Evolutionary conservation across 2,329 filamentous ascomycete species (phyloP).

Genomic region (Xenoacremonium recifei): DNA sequence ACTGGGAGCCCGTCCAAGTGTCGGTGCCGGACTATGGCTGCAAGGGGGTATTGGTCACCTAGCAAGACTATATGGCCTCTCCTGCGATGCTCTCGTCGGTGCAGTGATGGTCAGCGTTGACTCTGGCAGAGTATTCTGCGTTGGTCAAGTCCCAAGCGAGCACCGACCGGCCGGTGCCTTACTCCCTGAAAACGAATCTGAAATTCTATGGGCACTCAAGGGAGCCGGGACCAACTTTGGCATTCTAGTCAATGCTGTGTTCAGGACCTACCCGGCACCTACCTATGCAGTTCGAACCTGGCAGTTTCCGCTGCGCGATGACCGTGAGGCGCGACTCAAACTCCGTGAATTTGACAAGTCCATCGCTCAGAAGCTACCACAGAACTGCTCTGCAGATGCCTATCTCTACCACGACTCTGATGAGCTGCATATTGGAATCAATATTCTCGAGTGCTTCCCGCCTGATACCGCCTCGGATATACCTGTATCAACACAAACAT

Average conservation of each 20-base stretch:
- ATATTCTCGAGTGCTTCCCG: constrained; percentile 42
- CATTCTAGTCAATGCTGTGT: constrained; percentile 52
- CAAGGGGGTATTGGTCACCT: constrained; percentile 65
- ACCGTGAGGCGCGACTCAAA: constrained; percentile 23
- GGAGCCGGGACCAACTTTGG: constrained; percentile 61
- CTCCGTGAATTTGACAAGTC: constrained; percentile 40
- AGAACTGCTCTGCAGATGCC: constrained; percentile 48
- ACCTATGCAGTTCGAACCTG: constrained; percentile 41
- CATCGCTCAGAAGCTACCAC: constrained; percentile 39
- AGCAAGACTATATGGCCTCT: constrained; percentile 52
- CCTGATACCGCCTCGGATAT: constrained; percentile 8
- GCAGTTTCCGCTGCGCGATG: constrained; percentile 33
- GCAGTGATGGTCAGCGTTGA: constrained; percentile 55
- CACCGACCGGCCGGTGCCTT: constrained; percentile 40
- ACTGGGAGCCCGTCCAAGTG: constrained; percentile 59
- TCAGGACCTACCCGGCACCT: constrained; percentile 44
- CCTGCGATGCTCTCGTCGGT: constrained; percentile 60
- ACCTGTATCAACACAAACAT: constrained; percentile 3
- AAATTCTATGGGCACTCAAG: constrained; percentile 56
- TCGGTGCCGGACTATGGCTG: constrained; percentile 62
- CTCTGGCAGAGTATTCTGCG: constrained; percentile 44
- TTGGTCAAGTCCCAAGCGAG: constrained; percentile 50
- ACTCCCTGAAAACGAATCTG: constrained; percentile 44
- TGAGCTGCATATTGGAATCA: constrained; percentile 50
- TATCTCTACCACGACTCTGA: constrained; percentile 53